Percentiles rank a stretch among this genome's conserved stretches.
Evolutionary conservation across 768 basidiomycete species (phyloP).

Genomic region (Pleurotus giganteus): DNA sequence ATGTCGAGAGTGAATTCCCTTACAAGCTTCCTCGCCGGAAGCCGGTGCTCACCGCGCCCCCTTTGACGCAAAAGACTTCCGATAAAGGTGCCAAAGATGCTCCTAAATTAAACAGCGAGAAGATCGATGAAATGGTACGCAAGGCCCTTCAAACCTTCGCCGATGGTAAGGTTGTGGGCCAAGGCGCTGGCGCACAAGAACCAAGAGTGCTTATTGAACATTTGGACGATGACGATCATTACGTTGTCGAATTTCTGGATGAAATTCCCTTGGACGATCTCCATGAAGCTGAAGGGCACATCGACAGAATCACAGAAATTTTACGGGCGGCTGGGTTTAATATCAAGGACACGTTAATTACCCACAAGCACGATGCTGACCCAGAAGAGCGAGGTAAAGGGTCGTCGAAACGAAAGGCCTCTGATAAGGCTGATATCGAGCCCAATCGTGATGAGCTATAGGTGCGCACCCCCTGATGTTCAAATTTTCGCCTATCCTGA

Average conservation of each 20-base stretch:
- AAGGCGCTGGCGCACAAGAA: background rate
- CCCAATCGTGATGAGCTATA: conserved; percentile 9
- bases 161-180: conserved; percentile 17
- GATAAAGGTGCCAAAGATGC: conserved; percentile 10
- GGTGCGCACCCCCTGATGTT: background rate
- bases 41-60: conserved; percentile 43
- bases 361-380: conserved; percentile 23
- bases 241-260: conserved; percentile 44
- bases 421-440: background rate
- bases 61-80: conserved; percentile 16
- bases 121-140: conserved; percentile 20
- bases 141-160: conserved; percentile 24
- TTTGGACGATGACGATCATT: conserved; percentile 36
- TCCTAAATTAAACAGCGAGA: conserved; percentile 1
- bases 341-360: conserved; percentile 33
- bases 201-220: conserved; percentile 41
- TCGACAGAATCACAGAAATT: conserved; percentile 43
- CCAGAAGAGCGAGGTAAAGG: conserved; percentile 27
- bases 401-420: conserved; percentile 23
- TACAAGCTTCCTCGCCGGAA: conserved; percentile 48
- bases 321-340: conserved; percentile 55
- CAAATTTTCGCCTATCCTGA: background rate
- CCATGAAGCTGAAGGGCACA: conserved; percentile 29
- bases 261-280: conserved; percentile 38
- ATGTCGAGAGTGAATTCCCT: conserved; percentile 57